Base-by-base conservation (phyloP, 805 yeast genomes). In the Kregervanrija pseudodelftensis region DNA sequence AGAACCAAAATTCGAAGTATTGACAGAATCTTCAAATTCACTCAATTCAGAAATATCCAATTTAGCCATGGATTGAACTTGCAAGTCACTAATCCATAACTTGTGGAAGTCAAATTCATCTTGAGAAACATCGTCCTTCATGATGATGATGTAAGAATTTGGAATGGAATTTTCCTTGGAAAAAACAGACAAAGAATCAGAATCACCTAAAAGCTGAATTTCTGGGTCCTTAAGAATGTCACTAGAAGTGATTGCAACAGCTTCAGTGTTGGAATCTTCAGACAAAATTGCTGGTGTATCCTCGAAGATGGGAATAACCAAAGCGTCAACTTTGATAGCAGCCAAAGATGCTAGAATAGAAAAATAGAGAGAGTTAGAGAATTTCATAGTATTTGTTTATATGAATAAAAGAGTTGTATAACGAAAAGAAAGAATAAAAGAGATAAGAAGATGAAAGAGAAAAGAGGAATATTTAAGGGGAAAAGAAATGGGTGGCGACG, bases 81-180 rank as follows among this genome's bases (percentile, higher is more conserved):
- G 89, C 45, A 71, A 67, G 45, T 73, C 70, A 30, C 73, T 66
- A 49, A 86, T 76, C 80, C 84, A 74, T 58, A 77, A 75, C 59
- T 74, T 73, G 70, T 90, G 96, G 72, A 78, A 74, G 36, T 70
- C 68, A 31, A 76, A 68, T 48, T 76, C 77, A 33, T 77, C 77
- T 22, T 73, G 64, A 16, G 74, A 57, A 32, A 80, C 70, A 43
- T 70, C 77, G 44, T 78, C 76, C 70, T 88, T 89, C 70, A 91
- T 80, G 41, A 90, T 89, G 54, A 93, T 70, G 52, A 93, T 90
- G 71, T 88, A 93, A 57, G 82, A 81, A 69, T 84, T 74, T 33
- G 89, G 82, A 54, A 84, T 76, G 39, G 74, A 52, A 46, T 76
- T 73, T 42, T 69, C 63, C 11, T 61, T 57, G 41, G 74, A 75